A percentile compares a stretch with the other conserved stretches of the same genome.
Conservation (phyloP, 805 yeast genomes). For the Grigorovia transvaalensis region DNA sequence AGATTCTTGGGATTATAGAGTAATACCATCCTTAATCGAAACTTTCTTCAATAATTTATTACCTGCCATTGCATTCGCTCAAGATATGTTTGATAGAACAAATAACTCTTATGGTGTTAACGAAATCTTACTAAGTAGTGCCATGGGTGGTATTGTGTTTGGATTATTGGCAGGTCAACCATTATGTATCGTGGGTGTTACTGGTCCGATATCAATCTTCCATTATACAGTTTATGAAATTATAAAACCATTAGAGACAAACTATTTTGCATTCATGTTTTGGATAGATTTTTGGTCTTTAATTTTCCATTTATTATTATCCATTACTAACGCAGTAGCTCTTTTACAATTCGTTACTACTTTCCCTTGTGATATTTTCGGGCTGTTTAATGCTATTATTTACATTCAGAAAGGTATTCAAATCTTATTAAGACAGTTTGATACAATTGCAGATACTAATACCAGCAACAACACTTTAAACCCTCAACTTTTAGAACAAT, state of each 20-base stretch:
- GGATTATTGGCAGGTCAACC: slow-evolving; percentile 88
- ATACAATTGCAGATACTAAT: slow-evolving; percentile 1
- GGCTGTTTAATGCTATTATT: slow-evolving; percentile 78
- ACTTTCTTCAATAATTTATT: slow-evolving; percentile 83
- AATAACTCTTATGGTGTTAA: slow-evolving; percentile 81
- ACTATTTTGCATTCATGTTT: slow-evolving; percentile 85
- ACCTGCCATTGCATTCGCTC: slow-evolving; percentile 94
- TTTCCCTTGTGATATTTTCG: slow-evolving; percentile 88
- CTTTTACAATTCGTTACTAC: slow-evolving; percentile 62
- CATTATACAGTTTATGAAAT: slow-evolving; percentile 63
- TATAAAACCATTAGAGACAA: slow-evolving; percentile 30
- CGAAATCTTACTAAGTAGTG: slow-evolving; percentile 75
- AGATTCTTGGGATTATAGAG: slow-evolving; percentile 80
- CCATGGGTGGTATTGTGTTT: slow-evolving; percentile 81
- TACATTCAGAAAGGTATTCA: slow-evolving; percentile 88
- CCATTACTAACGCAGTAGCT: slow-evolving; percentile 57
- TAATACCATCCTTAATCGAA: slow-evolving; percentile 71
- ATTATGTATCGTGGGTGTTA: slow-evolving; percentile 88
- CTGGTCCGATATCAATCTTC: slow-evolving; percentile 91
- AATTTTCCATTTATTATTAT: slow-evolving; percentile 66
- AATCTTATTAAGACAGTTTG: slow-evolving; percentile 63
- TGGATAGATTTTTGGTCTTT: slow-evolving; percentile 92
- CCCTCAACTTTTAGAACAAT: not conserved
- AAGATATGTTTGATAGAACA: slow-evolving; percentile 92
- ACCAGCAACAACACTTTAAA: not conserved